These are phyloP conservation scores for Solidago caesia DNA, from an alignment of 129 eudicot species.

Conservation along the genomic window DNA sequence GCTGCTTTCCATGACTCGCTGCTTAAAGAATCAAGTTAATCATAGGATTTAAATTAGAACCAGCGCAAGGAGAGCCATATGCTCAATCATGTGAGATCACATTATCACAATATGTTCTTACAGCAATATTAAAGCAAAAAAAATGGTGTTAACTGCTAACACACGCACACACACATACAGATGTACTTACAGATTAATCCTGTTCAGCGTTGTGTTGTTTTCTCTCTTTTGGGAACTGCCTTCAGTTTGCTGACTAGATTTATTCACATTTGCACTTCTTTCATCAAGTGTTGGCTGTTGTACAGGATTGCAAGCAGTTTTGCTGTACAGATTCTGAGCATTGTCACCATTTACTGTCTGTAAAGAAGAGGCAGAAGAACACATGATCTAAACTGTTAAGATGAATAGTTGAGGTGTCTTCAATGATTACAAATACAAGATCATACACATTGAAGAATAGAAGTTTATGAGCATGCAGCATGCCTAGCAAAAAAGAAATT, in stretches of 20 bases:
- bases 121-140: neutral
- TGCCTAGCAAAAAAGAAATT: neutral
- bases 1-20: conserved; percentile 77
- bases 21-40: conserved; percentile 23
- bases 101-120: neutral
- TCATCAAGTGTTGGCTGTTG: conserved; percentile 31
- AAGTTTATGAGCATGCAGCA: neutral
- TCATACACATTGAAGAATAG: conserved; percentile 15
- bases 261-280: conserved; percentile 19
- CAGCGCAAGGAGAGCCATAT: neutral
- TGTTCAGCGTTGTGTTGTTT: conserved; percentile 47
- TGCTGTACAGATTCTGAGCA: conserved; percentile 16
- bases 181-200: conserved; percentile 70
- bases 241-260: conserved; percentile 21
- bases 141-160: neutral
- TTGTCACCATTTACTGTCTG: conserved; percentile 26
- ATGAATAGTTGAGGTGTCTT: neutral
- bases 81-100: neutral
- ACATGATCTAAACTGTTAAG: neutral
- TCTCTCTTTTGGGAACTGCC: conserved; percentile 33
- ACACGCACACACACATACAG: neutral
- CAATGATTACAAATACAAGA: conserved; percentile 4
- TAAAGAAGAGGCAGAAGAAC: conserved; percentile 13
- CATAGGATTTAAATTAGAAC: neutral
- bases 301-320: conserved; percentile 13